Base-by-base conservation (phyloP, 176 grass and related monocot species). In the Guadua angustifolia region DNA sequence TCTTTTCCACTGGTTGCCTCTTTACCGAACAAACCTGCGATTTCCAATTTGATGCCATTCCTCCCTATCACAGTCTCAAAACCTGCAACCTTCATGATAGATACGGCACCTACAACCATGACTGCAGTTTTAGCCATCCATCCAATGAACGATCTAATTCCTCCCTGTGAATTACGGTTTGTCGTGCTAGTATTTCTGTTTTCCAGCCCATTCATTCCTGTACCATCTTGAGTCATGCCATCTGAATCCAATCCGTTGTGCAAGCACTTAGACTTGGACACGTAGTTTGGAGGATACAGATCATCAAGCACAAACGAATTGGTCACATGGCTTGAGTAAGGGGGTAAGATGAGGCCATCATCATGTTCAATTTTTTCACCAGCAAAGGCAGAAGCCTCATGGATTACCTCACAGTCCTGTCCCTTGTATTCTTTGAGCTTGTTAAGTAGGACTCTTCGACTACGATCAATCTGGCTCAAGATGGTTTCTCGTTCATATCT, bases 391-490 rank as follows among this genome's bases (percentile, higher is more conserved):
- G 91, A 75, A 38, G 89, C 93, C 79, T 98, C 93, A 0, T 95
- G 88, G 73, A 98, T 95, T 21, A 90, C 89, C 17, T 93, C 93
- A 22, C 83, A 90, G 56, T 95, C 89, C 68, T 98, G 74, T 3
- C 95, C 91, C 73, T 92, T 94, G 87, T 94, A 95, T 47, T 92
- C 88, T 84, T 79, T 93, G 42, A 98, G 90, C 84, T 95, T 94
- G 69, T 62, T 68, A 32, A 95, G 87, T 16, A 98, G 91, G 65
- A 73, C 76, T 38, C 73, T 74, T 55, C 89, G 85, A 71, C 95
- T 98, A 3, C 73, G 80, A 51, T 95, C 95, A 72, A 94, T 95
- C 88, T 95, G 93, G 85, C 51, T 46, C 21, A 93, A 76, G 21
- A 92, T 85, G 3, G 87, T 83, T 83, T 95, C 95, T 63, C 91